Evolutionary conservation across 2,329 filamentous ascomycete species (phyloP).

Genomic region (Aureobasidium sp.): DNA sequence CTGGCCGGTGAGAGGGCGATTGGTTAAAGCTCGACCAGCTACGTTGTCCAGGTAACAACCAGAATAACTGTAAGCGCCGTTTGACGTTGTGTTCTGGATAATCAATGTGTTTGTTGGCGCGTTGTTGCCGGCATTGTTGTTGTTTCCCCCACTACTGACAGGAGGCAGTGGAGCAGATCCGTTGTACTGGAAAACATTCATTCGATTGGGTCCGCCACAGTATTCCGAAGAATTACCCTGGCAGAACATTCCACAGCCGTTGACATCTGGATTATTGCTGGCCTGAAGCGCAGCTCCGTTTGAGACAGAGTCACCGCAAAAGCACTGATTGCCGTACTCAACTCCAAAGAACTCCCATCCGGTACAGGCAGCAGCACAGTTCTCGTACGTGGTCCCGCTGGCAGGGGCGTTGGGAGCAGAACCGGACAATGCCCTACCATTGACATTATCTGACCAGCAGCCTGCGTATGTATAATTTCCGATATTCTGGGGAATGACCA

Average conservation of each 20-base stretch:
- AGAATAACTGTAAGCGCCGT: no score
- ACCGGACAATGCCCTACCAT: constrained; percentile 24
- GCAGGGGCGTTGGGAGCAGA: constrained; percentile 21
- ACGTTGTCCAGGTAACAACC: no score
- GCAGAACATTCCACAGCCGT: constrained; percentile 24
- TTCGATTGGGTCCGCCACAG: constrained; percentile 26
- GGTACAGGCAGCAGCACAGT: constrained; percentile 27
- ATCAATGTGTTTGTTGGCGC: no score
- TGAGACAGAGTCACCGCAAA: constrained; percentile 8
- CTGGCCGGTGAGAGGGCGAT: no score
- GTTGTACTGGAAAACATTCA: neutral
- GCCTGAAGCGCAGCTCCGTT: constrained; percentile 16
- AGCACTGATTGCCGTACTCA: constrained; percentile 35
- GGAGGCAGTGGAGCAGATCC: constrained; percentile 19
- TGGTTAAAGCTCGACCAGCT: no score
- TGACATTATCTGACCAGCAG: constrained; percentile 31
- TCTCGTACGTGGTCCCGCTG: constrained; percentile 29
- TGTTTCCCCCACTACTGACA: neutral
- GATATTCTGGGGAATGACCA: constrained; percentile 18
- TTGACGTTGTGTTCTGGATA: no score
- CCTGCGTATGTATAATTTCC: constrained; percentile 30
- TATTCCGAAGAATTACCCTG: constrained; percentile 26
- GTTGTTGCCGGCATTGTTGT: no score
- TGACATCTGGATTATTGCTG: constrained; percentile 10
- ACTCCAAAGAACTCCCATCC: constrained; percentile 32